Percentiles rank a stretch among this genome's conserved stretches.
These are phyloP conservation scores for Avena sativa DNA, from an alignment of 176 grass and related monocot species.

Conservation along the genomic window DNA sequence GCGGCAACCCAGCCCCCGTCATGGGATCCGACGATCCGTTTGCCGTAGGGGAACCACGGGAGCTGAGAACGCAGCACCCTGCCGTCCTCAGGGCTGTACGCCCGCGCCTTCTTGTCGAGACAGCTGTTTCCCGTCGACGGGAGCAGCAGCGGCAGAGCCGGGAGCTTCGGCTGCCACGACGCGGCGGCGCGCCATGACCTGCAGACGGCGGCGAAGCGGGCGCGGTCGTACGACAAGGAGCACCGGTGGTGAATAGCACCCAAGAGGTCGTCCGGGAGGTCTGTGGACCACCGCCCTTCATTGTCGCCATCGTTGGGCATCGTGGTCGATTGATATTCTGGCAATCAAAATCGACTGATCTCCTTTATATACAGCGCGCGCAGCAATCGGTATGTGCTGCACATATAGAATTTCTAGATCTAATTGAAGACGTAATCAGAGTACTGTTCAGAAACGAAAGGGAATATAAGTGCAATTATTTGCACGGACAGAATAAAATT, in stretches of 20 bases:
- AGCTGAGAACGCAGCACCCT: not conserved
- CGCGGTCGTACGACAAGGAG: not conserved
- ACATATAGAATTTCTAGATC: no score
- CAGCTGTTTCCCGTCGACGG: not conserved
- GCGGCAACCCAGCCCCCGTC: conserved; percentile 1
- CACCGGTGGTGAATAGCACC: not conserved
- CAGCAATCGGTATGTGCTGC: no score
- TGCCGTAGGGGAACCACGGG: not conserved
- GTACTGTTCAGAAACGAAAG: no score
- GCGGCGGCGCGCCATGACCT: not conserved
- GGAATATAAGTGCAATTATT: no score
- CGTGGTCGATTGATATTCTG: no score
- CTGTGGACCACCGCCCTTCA: no score
- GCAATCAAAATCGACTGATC: no score
- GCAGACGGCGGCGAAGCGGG: not conserved
- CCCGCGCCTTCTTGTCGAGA: not conserved
- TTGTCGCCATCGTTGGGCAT: no score
- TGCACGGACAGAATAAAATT: no score
- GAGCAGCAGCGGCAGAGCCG: not conserved
- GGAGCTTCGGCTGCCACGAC: not conserved
- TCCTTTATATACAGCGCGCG: no score
- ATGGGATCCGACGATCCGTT: not conserved
- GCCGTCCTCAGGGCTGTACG: not conserved
- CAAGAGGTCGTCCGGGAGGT: not conserved
- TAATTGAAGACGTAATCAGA: no score